A percentile compares a stretch with the other conserved stretches of the same genome.
Conservation (phyloP, 192 early-diverging fungal genomes). For the Mortierella antarctica region DNA sequence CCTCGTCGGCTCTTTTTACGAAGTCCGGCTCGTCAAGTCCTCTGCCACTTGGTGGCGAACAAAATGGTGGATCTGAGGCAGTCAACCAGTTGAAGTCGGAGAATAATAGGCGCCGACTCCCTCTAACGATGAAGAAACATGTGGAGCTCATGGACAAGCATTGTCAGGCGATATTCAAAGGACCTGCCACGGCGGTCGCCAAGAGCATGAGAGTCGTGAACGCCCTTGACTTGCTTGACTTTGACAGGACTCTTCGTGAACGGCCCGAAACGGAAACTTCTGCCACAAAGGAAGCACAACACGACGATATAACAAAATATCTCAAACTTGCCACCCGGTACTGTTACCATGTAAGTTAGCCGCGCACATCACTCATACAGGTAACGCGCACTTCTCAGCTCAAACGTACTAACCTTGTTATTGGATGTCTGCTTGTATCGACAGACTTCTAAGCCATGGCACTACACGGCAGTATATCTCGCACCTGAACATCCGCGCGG, state of each 20-base stretch:
- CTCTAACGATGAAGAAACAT: slow-evolving; percentile 19
- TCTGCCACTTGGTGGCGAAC: not conserved
- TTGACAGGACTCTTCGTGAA: not conserved
- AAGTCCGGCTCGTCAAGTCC: not conserved
- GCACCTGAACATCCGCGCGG: not conserved
- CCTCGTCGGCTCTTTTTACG: slow-evolving; percentile 1
- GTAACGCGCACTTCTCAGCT: not conserved
- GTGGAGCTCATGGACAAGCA: slow-evolving; percentile 14
- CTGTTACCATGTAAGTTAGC: slow-evolving; percentile 24
- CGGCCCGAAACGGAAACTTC: not conserved
- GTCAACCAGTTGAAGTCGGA: not conserved
- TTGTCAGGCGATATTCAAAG: slow-evolving; percentile 24
- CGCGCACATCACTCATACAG: too few relatives aligned
- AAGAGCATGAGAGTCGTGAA: slow-evolving; percentile 21
- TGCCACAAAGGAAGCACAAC: not conserved
- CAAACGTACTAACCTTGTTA: not conserved
- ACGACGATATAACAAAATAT: not conserved
- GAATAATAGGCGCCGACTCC: too few relatives aligned
- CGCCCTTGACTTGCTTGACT: not conserved
- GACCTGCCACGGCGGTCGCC: slow-evolving; percentile 11
- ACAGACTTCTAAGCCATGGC: slow-evolving; percentile 13
- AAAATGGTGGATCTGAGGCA: not conserved
- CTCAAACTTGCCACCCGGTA: slow-evolving; percentile 22
- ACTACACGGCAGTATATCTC: slow-evolving; percentile 15
- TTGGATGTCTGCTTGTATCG: not conserved